phyloP scores from a whole-genome alignment of 108 stramenopile genomes.

The Pseudonitzschia multiseries region DNA sequence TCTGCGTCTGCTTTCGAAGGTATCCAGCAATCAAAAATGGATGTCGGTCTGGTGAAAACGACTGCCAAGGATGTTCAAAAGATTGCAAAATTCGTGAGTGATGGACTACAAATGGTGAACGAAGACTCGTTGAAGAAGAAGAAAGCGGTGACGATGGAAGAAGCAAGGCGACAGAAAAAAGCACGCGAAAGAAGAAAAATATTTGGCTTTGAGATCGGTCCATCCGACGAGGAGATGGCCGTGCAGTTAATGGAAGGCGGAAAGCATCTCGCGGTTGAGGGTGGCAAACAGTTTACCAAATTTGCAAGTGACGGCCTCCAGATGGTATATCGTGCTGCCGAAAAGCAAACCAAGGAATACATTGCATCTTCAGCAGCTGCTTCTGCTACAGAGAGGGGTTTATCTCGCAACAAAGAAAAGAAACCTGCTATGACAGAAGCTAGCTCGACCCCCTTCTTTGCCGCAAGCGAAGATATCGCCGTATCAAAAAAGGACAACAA shows the following conservation, averaged over 20 bases:
- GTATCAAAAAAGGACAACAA: neutral
- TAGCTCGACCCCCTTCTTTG: neutral
- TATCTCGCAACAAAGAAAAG: neutral
- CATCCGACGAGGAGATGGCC: constrained; percentile 5
- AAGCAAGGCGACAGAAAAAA: constrained; percentile 3
- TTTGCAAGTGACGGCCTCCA: constrained; percentile 10
- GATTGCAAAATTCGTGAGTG: constrained; percentile 15
- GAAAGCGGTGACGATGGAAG: constrained; percentile 1
- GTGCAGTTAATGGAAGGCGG: constrained; percentile 6
- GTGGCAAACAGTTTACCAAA: constrained; percentile 3
- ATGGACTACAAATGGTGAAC: constrained; percentile 14
- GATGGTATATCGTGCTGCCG: constrained; percentile 11
- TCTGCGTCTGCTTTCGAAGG: neutral
- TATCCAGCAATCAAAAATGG: constrained; percentile 11
- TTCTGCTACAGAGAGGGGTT: neutral
- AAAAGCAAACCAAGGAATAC: constrained; percentile 15
- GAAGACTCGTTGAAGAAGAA: constrained; percentile 1
- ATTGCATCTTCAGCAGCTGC: neutral
- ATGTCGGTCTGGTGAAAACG: neutral
- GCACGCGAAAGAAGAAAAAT: neutral
- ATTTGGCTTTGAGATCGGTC: constrained; percentile 10
- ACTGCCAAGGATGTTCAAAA: neutral
- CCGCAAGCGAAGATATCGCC: neutral
- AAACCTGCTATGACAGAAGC: neutral
- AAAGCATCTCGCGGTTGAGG: constrained; percentile 4